Conservation (phyloP, 192 early-diverging fungal species). For the Dissophora globulifera region DNA sequence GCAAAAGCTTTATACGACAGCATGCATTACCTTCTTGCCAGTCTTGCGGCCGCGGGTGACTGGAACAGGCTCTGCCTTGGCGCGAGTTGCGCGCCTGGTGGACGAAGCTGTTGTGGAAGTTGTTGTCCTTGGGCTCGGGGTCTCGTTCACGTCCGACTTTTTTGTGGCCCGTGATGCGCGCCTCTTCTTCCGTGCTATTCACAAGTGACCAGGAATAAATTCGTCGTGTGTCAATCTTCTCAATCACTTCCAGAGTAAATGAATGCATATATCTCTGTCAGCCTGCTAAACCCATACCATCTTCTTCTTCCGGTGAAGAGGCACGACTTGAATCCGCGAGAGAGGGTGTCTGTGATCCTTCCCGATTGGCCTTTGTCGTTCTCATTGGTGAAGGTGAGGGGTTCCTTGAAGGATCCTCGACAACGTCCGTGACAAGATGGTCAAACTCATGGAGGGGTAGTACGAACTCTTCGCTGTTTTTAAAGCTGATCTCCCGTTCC, state of each 20-base stretch:
- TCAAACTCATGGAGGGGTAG: constrained; percentile 61
- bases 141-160: constrained; percentile 51
- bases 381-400: constrained; percentile 51
- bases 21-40: constrained; percentile 52
- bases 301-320: constrained; percentile 63
- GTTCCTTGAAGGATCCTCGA: constrained; percentile 43
- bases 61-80: constrained; percentile 31
- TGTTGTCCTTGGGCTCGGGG: constrained; percentile 41
- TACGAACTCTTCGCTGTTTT: constrained; percentile 58
- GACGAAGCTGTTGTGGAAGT: constrained; percentile 13
- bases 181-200: constrained; percentile 40
- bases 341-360: constrained; percentile 58
- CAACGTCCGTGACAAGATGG: constrained; percentile 57
- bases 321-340: constrained; percentile 56
- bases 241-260: too few species aligned
- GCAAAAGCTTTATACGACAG: too few species aligned
- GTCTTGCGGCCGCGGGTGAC: constrained; percentile 42
- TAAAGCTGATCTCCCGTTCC: constrained; percentile 44
- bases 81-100: constrained; percentile 24
- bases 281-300: constrained; percentile 40
- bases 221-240: too few species aligned
- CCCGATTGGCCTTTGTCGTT: constrained; percentile 49
- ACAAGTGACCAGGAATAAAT: too few species aligned
- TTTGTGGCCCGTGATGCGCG: constrained; percentile 35
- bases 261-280: too few species aligned